phyloP scores from a whole-genome alignment of 2,329 filamentous ascomycete species.

The Dendrostoma leiphaemia region DNA sequence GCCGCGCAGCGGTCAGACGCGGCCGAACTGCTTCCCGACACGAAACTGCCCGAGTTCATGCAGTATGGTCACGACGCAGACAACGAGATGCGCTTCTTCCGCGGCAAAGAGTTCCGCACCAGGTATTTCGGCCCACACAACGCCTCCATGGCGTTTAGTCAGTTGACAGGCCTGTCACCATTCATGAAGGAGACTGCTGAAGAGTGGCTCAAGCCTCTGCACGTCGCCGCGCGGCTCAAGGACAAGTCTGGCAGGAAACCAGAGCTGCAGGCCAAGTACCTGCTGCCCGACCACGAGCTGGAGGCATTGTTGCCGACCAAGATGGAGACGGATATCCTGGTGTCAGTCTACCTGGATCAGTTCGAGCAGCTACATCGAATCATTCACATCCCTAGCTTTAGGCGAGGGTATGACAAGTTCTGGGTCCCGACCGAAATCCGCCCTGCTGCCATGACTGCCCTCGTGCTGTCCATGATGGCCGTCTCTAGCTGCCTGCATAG shows the following conservation, averaged over 20 bases:
- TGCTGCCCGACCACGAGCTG: slow-evolving; percentile 45
- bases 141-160: slow-evolving; percentile 56
- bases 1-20: slow-evolving; percentile 20
- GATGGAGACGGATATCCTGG: slow-evolving; percentile 47
- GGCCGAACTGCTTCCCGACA: slow-evolving; percentile 18
- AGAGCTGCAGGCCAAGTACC: slow-evolving; percentile 49
- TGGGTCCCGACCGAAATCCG: slow-evolving; percentile 47
- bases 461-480: slow-evolving; percentile 59
- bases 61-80: slow-evolving; percentile 30
- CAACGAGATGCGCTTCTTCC: slow-evolving; percentile 56
- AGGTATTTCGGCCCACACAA: slow-evolving; percentile 61
- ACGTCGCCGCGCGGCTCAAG: slow-evolving; percentile 51
- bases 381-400: slow-evolving; percentile 58
- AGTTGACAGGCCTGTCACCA: slow-evolving; percentile 53
- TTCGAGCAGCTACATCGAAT: slow-evolving; percentile 57
- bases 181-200: slow-evolving; percentile 64
- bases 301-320: slow-evolving; percentile 49
- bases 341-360: slow-evolving; percentile 51
- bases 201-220: slow-evolving; percentile 58
- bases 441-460: slow-evolving; percentile 53
- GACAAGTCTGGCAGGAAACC: slow-evolving; percentile 53
- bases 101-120: slow-evolving; percentile 58
- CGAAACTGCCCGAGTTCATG: slow-evolving; percentile 30
- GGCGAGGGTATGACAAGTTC: slow-evolving; percentile 52
- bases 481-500: slow-evolving; percentile 58